phyloP scores from a whole-genome alignment of 78 protist species.

The Dictyostelium brefeldianum region DNA sequence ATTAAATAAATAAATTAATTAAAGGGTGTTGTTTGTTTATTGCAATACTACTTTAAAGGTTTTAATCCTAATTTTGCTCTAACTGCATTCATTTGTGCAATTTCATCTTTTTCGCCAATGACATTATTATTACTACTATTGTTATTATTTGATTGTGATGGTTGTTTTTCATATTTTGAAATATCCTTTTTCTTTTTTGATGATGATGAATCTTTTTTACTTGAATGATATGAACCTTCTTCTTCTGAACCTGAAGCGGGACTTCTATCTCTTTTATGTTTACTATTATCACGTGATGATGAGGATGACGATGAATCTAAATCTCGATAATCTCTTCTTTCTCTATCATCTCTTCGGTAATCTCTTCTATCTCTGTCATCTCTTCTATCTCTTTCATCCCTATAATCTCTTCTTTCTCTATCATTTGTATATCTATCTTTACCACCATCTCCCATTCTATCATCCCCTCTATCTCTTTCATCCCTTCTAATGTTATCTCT shows the following conservation, averaged over 20 bases:
- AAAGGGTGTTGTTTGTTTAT: background rate
- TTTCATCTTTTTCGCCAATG: constrained; percentile 27
- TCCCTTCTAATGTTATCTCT: background rate
- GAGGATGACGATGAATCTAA: no score
- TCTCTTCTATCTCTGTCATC: background rate
- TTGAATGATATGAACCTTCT: constrained; percentile 10
- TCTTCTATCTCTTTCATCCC: constrained; percentile 32
- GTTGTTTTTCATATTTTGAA: constrained; percentile 59
- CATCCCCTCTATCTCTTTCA: constrained; percentile 34
- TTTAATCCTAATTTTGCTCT: constrained; percentile 67
- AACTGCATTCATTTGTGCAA: constrained; percentile 77
- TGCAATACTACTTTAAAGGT: constrained; percentile 39
- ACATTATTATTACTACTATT: background rate
- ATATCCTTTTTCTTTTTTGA: constrained; percentile 64
- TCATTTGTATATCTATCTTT: background rate
- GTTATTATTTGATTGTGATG: background rate
- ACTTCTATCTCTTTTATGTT: no score
- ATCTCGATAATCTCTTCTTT: no score
- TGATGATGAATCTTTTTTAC: background rate
- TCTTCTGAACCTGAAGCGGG: background rate
- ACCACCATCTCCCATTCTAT: background rate
- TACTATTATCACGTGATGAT: no score
- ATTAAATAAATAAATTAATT: background rate
- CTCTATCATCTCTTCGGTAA: no score
- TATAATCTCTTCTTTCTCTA: background rate